These are phyloP conservation scores for Trichosporon inkin DNA, from an alignment of 1,284 basidiomycete species.

Conservation along the genomic window DNA sequence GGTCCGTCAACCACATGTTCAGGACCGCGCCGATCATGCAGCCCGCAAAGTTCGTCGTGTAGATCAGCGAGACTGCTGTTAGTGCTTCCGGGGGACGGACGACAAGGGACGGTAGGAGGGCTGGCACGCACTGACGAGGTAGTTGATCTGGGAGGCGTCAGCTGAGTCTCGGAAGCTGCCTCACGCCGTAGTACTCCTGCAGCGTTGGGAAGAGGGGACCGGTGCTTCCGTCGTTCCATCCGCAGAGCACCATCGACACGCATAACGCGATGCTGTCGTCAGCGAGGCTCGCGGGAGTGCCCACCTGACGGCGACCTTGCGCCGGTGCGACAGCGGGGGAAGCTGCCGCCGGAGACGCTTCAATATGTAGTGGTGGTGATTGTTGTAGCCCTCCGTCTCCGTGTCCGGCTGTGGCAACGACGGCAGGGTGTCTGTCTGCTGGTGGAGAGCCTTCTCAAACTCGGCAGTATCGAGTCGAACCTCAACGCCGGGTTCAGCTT, in stretches of 20 bases:
- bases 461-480: background rate
- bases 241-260: conserved; percentile 21
- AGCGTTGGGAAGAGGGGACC: conserved; percentile 22
- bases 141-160: conserved; percentile 20
- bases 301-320: conserved; percentile 1
- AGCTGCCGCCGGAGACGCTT: conserved; percentile 11
- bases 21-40: conserved; percentile 20
- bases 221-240: conserved; percentile 21
- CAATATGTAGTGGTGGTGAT: conserved; percentile 19
- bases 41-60: conserved; percentile 16
- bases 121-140: conserved; percentile 18
- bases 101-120: too few relatives aligned
- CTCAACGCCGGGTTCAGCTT: background rate
- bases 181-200: conserved; percentile 22
- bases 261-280: conserved; percentile 16
- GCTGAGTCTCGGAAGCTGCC: background rate
- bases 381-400: background rate
- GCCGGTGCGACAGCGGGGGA: conserved; percentile 6
- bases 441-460: background rate
- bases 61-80: conserved; percentile 19
- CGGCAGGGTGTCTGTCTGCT: background rate
- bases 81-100: background rate
- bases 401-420: too few relatives aligned
- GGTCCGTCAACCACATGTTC: conserved; percentile 59
- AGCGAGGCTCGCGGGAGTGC: background rate